phyloP scores from a whole-genome alignment of 1,284 basidiomycete species.

The Ceraceosorus guamensis region DNA sequence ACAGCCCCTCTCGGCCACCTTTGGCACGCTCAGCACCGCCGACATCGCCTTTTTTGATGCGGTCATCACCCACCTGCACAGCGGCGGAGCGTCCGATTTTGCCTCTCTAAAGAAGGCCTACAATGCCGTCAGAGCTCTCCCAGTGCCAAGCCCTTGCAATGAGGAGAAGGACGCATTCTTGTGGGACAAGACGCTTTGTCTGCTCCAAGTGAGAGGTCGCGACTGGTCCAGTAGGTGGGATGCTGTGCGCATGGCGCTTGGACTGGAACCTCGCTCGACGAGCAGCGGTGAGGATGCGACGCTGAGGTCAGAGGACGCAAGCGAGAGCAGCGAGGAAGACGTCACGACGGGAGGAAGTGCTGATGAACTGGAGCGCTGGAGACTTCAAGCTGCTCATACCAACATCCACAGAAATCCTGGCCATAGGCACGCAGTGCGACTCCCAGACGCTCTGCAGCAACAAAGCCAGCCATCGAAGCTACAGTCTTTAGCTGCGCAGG shows the following conservation, averaged over 20 bases:
- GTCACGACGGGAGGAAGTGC: constrained; percentile 7
- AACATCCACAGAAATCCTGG: constrained; percentile 1
- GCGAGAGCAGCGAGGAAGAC: constrained; percentile 10
- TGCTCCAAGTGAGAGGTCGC: constrained; percentile 37
- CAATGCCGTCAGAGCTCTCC: constrained; percentile 3
- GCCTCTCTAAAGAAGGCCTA: constrained; percentile 37
- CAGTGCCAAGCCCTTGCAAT: neutral
- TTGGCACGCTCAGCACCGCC: constrained; percentile 16
- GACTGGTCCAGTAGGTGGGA: constrained; percentile 45
- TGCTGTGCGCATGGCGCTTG: constrained; percentile 32
- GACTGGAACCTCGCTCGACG: constrained; percentile 33
- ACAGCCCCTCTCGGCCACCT: constrained; percentile 12
- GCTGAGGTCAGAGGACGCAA: constrained; percentile 5
- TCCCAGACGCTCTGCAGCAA: neutral
- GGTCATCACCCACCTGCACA: constrained; percentile 21
- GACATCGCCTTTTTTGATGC: constrained; percentile 39
- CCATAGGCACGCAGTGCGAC: constrained; percentile 1
- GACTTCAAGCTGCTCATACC: neutral
- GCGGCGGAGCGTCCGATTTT: constrained; percentile 28
- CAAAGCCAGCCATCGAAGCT: neutral
- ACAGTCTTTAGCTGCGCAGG: neutral
- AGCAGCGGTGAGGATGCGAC: constrained; percentile 1
- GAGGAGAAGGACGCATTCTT: constrained; percentile 20
- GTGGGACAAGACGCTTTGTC: constrained; percentile 40
- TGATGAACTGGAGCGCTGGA: constrained; percentile 3